These are phyloP conservation scores for Saitozyma podzolica DNA, from an alignment of 768 basidiomycete genomes.

Conservation along the genomic window DNA sequence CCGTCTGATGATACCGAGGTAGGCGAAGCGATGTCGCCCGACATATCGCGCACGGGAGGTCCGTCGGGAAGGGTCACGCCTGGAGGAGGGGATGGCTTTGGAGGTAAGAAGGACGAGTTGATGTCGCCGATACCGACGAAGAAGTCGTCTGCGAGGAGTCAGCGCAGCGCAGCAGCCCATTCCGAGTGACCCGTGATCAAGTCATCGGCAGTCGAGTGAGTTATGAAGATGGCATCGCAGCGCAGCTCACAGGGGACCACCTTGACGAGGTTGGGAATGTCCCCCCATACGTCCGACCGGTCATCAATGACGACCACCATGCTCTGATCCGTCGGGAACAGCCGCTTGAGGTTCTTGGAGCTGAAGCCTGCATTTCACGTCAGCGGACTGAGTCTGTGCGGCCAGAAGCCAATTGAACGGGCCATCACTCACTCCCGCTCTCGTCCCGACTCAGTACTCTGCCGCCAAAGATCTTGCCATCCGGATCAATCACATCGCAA, in stretches of 20 bases:
- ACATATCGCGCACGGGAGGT: neutral
- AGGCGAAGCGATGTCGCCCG: conserved; percentile 44
- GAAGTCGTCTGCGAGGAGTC: conserved; percentile 73
- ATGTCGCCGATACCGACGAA: conserved; percentile 98
- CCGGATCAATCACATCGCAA: conserved; percentile 89
- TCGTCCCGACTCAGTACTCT: conserved; percentile 91
- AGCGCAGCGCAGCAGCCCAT: neutral
- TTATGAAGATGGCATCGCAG: no score
- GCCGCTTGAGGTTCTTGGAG: conserved; percentile 82
- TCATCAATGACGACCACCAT: conserved; percentile 99
- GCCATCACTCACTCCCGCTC: conserved; percentile 75
- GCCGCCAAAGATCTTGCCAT: conserved; percentile 77
- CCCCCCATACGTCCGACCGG: conserved; percentile 97
- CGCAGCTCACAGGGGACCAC: conserved; percentile 77
- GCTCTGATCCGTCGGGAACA: conserved; percentile 95
- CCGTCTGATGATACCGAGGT: conserved; percentile 22
- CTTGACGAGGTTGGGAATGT: conserved; percentile 93
- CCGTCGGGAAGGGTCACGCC: conserved; percentile 13
- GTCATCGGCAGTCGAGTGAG: no score
- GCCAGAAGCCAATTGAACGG: conserved; percentile 1
- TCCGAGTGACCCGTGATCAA: no score
- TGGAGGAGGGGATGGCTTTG: conserved; percentile 17
- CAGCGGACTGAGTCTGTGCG: conserved; percentile 20
- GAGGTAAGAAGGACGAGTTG: conserved; percentile 78
- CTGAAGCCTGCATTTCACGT: conserved; percentile 63